Evolutionary conservation across 148 eudicot species (phyloP).

Genomic region (Amaranthus cruentus): DNA sequence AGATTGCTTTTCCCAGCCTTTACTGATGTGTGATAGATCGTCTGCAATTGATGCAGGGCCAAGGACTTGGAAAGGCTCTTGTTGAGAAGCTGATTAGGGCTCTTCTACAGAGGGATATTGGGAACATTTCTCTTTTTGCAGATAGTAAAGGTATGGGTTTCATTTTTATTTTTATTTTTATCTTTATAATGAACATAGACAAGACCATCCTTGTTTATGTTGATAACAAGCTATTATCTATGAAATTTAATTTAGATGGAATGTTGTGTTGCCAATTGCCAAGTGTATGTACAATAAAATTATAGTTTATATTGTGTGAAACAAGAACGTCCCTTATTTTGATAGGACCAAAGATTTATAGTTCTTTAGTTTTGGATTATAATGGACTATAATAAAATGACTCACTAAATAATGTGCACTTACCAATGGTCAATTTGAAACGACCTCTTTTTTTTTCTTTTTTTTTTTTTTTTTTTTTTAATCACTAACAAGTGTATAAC

Average conservation of each 20-base stretch:
- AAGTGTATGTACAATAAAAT: no score
- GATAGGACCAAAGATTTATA: no score
- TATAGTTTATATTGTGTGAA: not conserved
- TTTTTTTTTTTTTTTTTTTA: not conserved
- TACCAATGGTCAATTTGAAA: not conserved
- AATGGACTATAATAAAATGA: no score
- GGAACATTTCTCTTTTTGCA: constrained; percentile 88
- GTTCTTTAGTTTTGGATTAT: no score
- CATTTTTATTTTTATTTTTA: not conserved
- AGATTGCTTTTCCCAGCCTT: not conserved
- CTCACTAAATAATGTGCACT: no score
- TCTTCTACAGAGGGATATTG: constrained; percentile 89
- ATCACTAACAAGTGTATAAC: not conserved
- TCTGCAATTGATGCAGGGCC: constrained; percentile 50
- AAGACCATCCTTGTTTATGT: not conserved
- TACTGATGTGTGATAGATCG: not conserved
- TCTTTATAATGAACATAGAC: not conserved
- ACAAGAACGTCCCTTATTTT: not conserved
- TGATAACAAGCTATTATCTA: not conserved
- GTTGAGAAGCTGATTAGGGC: constrained; percentile 89
- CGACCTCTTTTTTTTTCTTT: not conserved
- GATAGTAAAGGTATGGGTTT: constrained; percentile 71
- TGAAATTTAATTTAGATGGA: not conserved
- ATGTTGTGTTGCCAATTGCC: not conserved
- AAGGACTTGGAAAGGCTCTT: constrained; percentile 96